Base-by-base conservation (phyloP, 495 filamentous ascomycete genomes). In the Aspergillus incahuasiensis region DNA sequence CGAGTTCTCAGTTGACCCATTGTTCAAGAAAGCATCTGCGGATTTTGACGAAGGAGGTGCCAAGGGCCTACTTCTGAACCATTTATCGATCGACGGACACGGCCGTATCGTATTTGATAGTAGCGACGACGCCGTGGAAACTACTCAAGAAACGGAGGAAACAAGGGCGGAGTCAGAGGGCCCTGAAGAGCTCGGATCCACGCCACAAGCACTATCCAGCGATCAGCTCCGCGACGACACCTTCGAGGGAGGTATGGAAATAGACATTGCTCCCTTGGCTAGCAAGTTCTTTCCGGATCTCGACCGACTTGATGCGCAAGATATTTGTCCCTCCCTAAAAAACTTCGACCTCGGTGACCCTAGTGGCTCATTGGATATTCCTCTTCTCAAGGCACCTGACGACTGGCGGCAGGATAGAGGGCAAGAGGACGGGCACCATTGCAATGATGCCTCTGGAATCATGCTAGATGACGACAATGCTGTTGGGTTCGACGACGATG, bases 1-100 rank as follows among this genome's bases (percentile, higher is more conserved):
- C 30, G 94, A 99, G 64, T 96, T 99, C 58, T 87, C 91, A 1
- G 94, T 99, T 21, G 94, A 99, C 63, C 94, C 94, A 3, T 74
- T 99, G 7, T 99, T 97, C 81, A 97, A 97, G 67, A 99, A 99
- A 63, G 95, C 91, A 0, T 92, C 92, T 3, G 94, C 94, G 20
- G 94, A 99, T 68, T 97, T 97, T 64, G 94, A 99, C 64, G 94
- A 99, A 74, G 94, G 94, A 21, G 94, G 94, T 48, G 95, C 95
- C 16, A 99, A 97, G 73, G 94, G 94, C 3, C 78, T 99, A 32
- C 76, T 99, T 19, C 77, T 99, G 16, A 99, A 99, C 68, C 91
- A 97, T 70, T 79, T 99, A 15, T 85, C 91, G 50, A 97, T 99
- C 56, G 94, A 99, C 71, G 79, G 83, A 6, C 79, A 89, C 57